A percentile compares a stretch with the other conserved stretches of the same genome.
Evolutionary conservation across 2,329 filamentous ascomycete species (phyloP).

Genomic region (Xylaria sp.): DNA sequence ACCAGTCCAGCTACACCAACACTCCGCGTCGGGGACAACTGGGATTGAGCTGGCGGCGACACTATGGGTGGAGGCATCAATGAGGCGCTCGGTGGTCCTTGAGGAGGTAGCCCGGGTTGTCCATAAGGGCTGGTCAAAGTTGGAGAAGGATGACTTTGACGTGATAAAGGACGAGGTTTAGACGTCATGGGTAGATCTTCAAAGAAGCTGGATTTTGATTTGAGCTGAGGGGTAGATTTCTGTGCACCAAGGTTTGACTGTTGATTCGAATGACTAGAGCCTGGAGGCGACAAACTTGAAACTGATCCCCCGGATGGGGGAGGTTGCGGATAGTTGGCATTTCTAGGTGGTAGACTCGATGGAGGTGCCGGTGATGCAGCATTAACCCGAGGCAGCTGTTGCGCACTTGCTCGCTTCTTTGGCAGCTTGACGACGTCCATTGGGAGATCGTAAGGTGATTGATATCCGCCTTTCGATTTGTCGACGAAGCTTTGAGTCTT

Average conservation of each 20-base stretch:
- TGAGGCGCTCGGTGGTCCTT: constrained; percentile 39
- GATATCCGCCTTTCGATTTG: constrained; percentile 90
- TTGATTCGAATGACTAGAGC: constrained; percentile 52
- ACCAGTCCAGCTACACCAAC: constrained; percentile 57
- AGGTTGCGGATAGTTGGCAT: constrained; percentile 61
- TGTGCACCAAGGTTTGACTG: constrained; percentile 44
- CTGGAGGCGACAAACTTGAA: constrained; percentile 49
- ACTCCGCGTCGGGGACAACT: constrained; percentile 41
- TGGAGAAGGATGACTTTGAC: constrained; percentile 60
- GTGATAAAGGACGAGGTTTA: constrained; percentile 69
- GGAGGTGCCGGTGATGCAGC: constrained; percentile 47
- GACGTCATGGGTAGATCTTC: constrained; percentile 76
- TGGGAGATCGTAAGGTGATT: constrained; percentile 93
- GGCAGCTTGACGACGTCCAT: constrained; percentile 84
- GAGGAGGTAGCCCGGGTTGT: constrained; percentile 49
- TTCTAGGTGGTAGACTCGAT: constrained; percentile 68
- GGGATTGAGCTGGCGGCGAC: constrained; percentile 35
- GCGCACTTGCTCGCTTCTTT: constrained; percentile 70
- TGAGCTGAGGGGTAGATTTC: constrained; percentile 51
- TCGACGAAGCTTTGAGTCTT: constrained; percentile 87
- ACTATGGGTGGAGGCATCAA: constrained; percentile 38
- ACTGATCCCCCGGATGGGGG: constrained; percentile 42
- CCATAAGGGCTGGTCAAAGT: constrained; percentile 50
- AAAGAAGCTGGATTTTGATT: constrained; percentile 71
- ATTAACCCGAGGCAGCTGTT: constrained; percentile 61